Base-by-base conservation (phyloP, 2,329 filamentous ascomycete species). In the Colletotrichum limetticola region DNA sequence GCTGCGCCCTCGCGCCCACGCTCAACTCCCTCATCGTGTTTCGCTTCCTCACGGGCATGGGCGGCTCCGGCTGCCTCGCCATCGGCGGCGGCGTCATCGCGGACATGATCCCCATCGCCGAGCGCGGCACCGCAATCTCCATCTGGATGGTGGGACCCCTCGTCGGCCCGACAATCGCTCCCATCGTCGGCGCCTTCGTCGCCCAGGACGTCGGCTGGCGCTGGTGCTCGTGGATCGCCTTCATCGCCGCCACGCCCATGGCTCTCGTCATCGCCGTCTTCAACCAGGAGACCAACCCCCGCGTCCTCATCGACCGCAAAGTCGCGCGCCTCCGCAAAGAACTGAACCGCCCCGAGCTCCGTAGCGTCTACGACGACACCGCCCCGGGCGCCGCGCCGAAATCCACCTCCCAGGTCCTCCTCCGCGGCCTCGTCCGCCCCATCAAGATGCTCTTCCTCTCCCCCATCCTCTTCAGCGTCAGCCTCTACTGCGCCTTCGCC, bases 1-100 rank as follows among this genome's bases (percentile, higher is more conserved):
- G 89, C 0, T 92, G 91, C 71, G 92, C 90, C 1, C 82, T 93
- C 4, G 85, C 90, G 0, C 88, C 88, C 1, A 81, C 79, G 6
- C 83, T 93, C 61, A 79, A 79, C 22, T 81, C 87, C 52, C 85
- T 93, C 58, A 87, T 92, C 35, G 85, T 86, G 2, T 93, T 91
- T 77, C 85, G 89, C 14, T 89, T 91, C 77, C 80, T 90, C 57
- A 87, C 88, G 4, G 91, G 91, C 0, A 79, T 92, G 3, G 88
- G 90, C 5, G 90, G 89, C 1, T 87, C 85, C 1, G 88, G 85
- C 1, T 86, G 85, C 53, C 81, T 90, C 80, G 86, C 90, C 60
- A 80, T 90, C 24, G 88, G 87, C 28, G 88, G 87, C 2, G 88
- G 85, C 8, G 84, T 90, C 46, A 88, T 89, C 66, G 84, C 86